Conservation (phyloP, 306 rosid genomes). For the Vigna trinervia region DNA sequence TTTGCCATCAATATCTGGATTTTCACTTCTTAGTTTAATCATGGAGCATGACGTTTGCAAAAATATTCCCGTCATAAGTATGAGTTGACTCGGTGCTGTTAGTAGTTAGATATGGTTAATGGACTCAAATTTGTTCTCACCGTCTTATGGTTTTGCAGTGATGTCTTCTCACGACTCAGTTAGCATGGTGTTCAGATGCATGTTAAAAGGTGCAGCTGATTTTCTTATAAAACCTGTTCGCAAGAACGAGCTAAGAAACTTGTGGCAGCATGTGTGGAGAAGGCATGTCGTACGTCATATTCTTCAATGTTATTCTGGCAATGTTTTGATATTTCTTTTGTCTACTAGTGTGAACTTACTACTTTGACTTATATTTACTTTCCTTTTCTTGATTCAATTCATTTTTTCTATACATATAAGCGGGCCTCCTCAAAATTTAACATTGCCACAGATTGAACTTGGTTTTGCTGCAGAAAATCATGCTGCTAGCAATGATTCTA, state of each 20-base stretch:
- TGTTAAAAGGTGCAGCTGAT: conserved; percentile 82
- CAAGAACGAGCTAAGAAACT: conserved; percentile 77
- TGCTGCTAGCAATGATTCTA: conserved; percentile 55
- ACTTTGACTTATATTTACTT: conserved; percentile 7
- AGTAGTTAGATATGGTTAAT: conserved; percentile 37
- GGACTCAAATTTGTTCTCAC: conserved; percentile 21
- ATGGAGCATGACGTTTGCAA: conserved; percentile 80
- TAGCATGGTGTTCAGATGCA: conserved; percentile 69
- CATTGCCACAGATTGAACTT: conserved; percentile 45
- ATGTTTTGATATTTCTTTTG: neutral
- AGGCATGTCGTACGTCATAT: conserved; percentile 61
- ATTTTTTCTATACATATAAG: conserved; percentile 45
- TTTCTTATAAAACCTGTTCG: conserved; percentile 85
- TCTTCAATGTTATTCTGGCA: conserved; percentile 35
- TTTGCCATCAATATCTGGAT: conserved; percentile 82
- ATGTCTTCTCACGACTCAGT: conserved; percentile 80
- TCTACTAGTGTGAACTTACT: conserved; percentile 23
- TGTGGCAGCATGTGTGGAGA: conserved; percentile 97
- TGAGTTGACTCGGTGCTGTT: conserved; percentile 44
- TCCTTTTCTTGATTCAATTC: neutral
- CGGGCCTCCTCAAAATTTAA: conserved; percentile 46
- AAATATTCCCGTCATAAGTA: conserved; percentile 86
- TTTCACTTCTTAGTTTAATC: conserved; percentile 67
- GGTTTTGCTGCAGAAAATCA: conserved; percentile 57
- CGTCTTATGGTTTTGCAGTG: conserved; percentile 63